Conservation (phyloP, 345 rosid genomes). For the Eucalyptus curtisii region DNA sequence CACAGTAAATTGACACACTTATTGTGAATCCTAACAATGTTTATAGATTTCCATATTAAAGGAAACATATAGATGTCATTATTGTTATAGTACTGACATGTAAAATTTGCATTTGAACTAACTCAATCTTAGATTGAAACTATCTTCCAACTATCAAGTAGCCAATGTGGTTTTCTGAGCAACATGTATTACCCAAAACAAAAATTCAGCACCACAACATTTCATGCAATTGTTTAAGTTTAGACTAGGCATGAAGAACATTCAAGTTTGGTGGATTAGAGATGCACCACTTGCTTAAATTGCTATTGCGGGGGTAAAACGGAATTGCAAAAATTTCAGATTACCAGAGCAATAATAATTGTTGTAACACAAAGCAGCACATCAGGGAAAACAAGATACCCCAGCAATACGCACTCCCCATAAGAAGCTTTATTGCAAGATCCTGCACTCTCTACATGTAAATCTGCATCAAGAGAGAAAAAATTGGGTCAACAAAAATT, state of each 20-base stretch:
- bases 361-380: constrained; percentile 96
- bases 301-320: background rate
- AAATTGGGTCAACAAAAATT: background rate
- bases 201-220: background rate
- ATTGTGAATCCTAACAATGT: background rate
- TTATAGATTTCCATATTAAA: background rate
- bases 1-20: background rate
- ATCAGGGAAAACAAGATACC: constrained; percentile 94
- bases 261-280: background rate
- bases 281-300: background rate
- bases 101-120: background rate
- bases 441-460: constrained; percentile 85
- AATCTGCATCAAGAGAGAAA: background rate
- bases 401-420: constrained; percentile 89
- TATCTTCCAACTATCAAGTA: rapidly evolving
- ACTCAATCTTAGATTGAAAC: background rate
- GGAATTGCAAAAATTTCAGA: background rate
- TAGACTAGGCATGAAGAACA: background rate
- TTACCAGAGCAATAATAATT: constrained; percentile 92
- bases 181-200: background rate
- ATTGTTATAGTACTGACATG: rapidly evolving
- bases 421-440: constrained; percentile 89
- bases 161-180: background rate
- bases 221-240: background rate
- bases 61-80: background rate